A percentile compares a stretch with the other conserved stretches of the same genome.
Conservation (phyloP, 768 basidiomycete species). For the Amanita muscaria region DNA sequence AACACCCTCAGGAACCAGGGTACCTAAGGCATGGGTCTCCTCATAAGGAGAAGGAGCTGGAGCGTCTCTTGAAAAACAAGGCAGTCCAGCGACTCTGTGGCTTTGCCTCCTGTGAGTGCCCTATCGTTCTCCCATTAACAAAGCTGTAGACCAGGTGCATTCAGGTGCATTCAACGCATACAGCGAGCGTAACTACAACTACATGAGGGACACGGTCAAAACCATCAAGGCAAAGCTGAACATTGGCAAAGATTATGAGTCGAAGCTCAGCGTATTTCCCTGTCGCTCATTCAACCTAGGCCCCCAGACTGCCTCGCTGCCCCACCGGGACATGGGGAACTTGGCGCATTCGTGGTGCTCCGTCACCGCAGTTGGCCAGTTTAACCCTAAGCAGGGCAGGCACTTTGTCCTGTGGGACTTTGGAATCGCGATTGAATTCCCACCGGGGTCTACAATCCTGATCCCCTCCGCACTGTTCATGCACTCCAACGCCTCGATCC, state of each 20-base stretch:
- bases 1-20: not conserved
- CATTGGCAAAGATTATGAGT: not conserved
- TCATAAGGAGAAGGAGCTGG: not conserved
- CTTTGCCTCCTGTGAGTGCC: not conserved
- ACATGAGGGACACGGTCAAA: not conserved
- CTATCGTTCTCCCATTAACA: too few species aligned
- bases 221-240: not conserved
- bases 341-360: constrained; percentile 5
- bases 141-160: too few species aligned
- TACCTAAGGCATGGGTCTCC: not conserved
- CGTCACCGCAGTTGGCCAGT: not conserved
- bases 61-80: not conserved
- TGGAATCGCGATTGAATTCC: not conserved
- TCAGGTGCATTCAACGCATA: not conserved
- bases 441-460: not conserved
- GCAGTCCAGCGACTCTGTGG: not conserved
- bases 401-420: not conserved
- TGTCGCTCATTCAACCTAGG: not conserved
- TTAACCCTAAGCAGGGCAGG: not conserved
- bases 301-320: not conserved
- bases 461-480: not conserved
- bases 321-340: not conserved
- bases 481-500: not conserved
- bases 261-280: not conserved
- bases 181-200: not conserved